A percentile compares a stretch with the other conserved stretches of the same genome.
Evolutionary conservation across 2,329 filamentous ascomycete genomes (phyloP).

Genomic region (Apiospora pterosperma): DNA sequence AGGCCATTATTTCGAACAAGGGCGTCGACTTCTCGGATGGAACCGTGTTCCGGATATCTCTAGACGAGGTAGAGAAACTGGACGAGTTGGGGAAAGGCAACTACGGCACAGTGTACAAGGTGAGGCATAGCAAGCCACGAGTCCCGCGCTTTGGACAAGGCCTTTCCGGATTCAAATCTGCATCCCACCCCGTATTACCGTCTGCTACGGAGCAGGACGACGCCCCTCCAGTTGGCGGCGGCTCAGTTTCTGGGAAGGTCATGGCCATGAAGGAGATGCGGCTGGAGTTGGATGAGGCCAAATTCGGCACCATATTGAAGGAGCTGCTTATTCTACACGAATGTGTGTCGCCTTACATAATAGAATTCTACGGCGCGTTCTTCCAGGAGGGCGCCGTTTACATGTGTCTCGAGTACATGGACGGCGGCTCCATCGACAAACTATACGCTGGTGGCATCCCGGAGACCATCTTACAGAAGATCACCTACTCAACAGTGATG

Average conservation of each 20-base stretch:
- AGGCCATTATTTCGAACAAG: constrained; percentile 81
- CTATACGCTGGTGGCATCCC: constrained; percentile 88
- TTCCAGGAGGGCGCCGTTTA: constrained; percentile 99
- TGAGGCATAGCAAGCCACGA: constrained; percentile 72
- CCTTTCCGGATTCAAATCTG: constrained; percentile 45
- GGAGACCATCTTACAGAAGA: constrained; percentile 83
- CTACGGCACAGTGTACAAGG: constrained; percentile 97
- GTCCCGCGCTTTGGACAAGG: constrained; percentile 58
- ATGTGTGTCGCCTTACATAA: constrained; percentile 92
- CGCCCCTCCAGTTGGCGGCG: constrained; percentile 27
- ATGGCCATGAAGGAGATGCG: constrained; percentile 99
- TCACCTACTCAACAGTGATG: constrained; percentile 84
- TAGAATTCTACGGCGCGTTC: constrained; percentile 98
- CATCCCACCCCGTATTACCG: constrained; percentile 23
- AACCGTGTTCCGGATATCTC: constrained; percentile 85
- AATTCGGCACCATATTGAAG: constrained; percentile 96
- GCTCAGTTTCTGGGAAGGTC: constrained; percentile 64
- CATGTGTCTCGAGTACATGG: constrained; percentile 99
- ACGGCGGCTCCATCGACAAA: constrained; percentile 96
- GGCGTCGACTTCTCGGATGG: constrained; percentile 93
- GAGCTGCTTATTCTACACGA: constrained; percentile 94
- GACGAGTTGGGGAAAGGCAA: constrained; percentile 97
- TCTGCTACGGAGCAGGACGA: constrained; percentile 23
- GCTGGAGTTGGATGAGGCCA: constrained; percentile 91
- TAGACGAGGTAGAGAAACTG: constrained; percentile 87